These are phyloP conservation scores for Carex kokanica DNA, from an alignment of 176 grass and related monocot genomes.

Conservation along the genomic window DNA sequence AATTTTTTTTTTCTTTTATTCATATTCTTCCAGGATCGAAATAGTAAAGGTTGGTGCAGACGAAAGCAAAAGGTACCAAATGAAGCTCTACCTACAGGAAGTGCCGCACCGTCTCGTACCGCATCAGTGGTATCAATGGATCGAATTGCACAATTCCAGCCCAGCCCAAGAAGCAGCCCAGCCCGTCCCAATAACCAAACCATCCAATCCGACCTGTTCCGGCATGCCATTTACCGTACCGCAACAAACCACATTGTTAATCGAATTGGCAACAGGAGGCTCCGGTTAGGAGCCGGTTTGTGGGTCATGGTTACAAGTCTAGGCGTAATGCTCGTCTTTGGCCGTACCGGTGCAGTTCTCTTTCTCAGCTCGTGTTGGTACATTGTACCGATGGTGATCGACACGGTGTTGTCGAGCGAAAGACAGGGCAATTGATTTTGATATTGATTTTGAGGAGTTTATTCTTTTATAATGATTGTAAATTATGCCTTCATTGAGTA, in stretches of 20 bases:
- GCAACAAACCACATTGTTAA: not conserved
- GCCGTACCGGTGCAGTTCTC: constrained; percentile 20
- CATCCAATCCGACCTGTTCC: not conserved
- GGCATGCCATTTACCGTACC: not conserved
- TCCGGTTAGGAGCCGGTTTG: constrained; percentile 14
- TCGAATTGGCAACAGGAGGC: constrained; percentile 18
- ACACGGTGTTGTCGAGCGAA: not conserved
- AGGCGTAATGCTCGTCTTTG: constrained; percentile 16
- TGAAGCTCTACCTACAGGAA: not conserved
- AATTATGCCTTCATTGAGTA: not conserved
- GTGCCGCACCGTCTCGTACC: not conserved
- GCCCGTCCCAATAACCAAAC: not conserved
- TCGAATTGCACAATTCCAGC: not conserved
- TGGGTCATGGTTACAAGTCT: constrained; percentile 30
- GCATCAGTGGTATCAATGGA: constrained; percentile 17
- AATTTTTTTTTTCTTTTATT: not conserved
- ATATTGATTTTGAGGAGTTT: not conserved
- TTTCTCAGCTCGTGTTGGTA: constrained; percentile 30
- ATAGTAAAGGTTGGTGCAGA: constrained; percentile 22
- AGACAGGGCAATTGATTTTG: not conserved
- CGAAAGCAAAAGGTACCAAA: constrained; percentile 1
- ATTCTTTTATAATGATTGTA: not conserved
- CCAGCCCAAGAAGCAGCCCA: not conserved
- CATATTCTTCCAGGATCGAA: constrained; percentile 3
- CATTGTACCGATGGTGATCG: constrained; percentile 23